These are phyloP conservation scores for Aspergillus diversus DNA, from an alignment of 495 filamentous ascomycete species.

Conservation along the genomic window DNA sequence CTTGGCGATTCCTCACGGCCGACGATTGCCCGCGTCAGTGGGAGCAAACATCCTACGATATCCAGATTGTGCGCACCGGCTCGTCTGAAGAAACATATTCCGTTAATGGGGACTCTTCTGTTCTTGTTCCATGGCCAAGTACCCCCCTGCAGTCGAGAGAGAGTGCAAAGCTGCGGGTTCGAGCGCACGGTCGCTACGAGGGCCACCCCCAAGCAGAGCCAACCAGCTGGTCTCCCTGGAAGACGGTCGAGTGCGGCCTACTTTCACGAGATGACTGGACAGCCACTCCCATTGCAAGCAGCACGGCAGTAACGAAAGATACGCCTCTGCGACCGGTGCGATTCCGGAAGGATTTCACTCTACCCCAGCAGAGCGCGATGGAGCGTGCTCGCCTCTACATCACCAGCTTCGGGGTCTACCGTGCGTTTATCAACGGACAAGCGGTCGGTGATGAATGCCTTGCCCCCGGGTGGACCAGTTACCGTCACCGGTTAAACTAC, in stretches of 20 bases:
- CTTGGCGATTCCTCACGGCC: conserved; percentile 33
- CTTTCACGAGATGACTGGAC: conserved; percentile 43
- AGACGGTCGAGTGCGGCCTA: conserved; percentile 44
- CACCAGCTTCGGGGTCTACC: conserved; percentile 55
- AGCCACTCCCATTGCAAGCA: conserved; percentile 37
- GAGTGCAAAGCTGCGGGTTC: conserved; percentile 42
- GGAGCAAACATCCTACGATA: conserved; percentile 41
- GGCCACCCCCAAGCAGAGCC: conserved; percentile 16
- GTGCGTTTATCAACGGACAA: conserved; percentile 52
- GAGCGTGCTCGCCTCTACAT: conserved; percentile 49
- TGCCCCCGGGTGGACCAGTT: conserved; percentile 59
- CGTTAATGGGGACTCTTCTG: conserved; percentile 33
- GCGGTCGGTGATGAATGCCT: conserved; percentile 49
- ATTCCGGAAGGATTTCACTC: conserved; percentile 33
- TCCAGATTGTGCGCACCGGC: conserved; percentile 25
- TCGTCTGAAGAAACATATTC: conserved; percentile 19
- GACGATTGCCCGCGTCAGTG: conserved; percentile 24
- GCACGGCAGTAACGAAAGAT: conserved; percentile 13
- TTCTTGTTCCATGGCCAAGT: conserved; percentile 56
- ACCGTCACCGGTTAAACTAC: conserved; percentile 53
- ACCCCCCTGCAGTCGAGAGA: conserved; percentile 46
- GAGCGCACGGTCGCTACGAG: conserved; percentile 27
- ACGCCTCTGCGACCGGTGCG: conserved; percentile 31
- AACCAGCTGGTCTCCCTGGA: conserved; percentile 43
- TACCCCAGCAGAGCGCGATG: conserved; percentile 14